Evolutionary conservation across 1,139 yeast species (phyloP).

Genomic region (Zygoascus meyerae): DNA sequence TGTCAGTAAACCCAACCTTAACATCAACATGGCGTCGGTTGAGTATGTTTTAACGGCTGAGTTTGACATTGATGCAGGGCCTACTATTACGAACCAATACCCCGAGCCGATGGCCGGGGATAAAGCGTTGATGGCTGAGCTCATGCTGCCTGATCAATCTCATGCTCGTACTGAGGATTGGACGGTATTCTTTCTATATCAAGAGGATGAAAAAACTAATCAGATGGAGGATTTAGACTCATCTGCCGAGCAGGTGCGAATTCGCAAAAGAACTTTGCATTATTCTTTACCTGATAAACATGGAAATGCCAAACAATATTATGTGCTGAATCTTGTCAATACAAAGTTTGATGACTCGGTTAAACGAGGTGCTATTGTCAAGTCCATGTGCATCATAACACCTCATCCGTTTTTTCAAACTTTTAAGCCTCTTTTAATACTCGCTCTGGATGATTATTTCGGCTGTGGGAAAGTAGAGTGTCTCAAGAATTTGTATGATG

Average conservation of each 20-base stretch:
- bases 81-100: conserved; percentile 47
- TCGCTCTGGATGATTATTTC: conserved; percentile 46
- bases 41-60: conserved; percentile 42
- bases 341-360: conserved; percentile 44
- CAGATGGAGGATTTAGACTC: conserved; percentile 1
- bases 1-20: too few relatives aligned
- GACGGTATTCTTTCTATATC: conserved; percentile 50
- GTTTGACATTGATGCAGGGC: conserved; percentile 61
- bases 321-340: conserved; percentile 51
- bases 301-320: conserved; percentile 38
- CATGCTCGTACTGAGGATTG: conserved; percentile 57
- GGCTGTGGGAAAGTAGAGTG: conserved; percentile 25
- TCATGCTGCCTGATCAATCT: conserved; percentile 62
- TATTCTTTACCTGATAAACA: background rate
- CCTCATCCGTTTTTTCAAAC: conserved; percentile 48
- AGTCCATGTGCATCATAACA: conserved; percentile 51
- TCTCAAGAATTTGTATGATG: conserved; percentile 30
- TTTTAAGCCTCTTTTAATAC: conserved; percentile 52
- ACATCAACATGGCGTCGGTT: conserved; percentile 17
- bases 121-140: conserved; percentile 41
- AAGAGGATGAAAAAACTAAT: conserved; percentile 18
- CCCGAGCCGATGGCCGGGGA: conserved; percentile 49
- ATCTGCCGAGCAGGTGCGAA: background rate
- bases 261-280: conserved; percentile 6
- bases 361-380: conserved; percentile 52